Evolutionary conservation across 441 rosid species (phyloP).

Genomic region (Isatis lusitanica): DNA sequence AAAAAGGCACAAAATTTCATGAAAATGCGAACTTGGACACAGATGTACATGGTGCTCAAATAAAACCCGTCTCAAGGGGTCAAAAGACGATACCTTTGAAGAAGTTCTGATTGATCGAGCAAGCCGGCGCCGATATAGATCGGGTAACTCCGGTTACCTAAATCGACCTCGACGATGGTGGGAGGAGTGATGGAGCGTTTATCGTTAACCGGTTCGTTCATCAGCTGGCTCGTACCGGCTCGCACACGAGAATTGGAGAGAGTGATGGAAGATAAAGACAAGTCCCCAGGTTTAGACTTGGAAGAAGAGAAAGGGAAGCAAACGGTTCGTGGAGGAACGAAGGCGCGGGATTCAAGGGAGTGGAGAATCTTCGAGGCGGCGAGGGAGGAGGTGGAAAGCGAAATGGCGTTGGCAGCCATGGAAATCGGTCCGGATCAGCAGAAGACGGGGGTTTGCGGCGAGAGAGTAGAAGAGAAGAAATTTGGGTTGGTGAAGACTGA

Average conservation of each 20-base stretch:
- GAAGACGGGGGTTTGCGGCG: not conserved
- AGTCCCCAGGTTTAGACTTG: slow-evolving; percentile 33
- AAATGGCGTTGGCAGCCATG: slow-evolving; percentile 67
- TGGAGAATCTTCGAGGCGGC: slow-evolving; percentile 19
- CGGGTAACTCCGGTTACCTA: slow-evolving; percentile 90
- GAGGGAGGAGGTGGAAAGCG: slow-evolving; percentile 44
- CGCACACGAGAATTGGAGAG: slow-evolving; percentile 34
- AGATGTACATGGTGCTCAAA: not conserved
- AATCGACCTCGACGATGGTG: slow-evolving; percentile 80
- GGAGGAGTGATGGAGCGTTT: slow-evolving; percentile 50
- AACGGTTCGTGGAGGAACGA: slow-evolving; percentile 39
- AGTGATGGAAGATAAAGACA: slow-evolving; percentile 26
- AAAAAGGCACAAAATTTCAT: not conserved
- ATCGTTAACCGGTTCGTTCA: slow-evolving; percentile 53
- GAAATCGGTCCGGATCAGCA: slow-evolving; percentile 18
- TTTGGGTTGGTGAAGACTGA: slow-evolving; percentile 20
- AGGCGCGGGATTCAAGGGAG: slow-evolving; percentile 35
- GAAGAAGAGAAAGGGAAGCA: slow-evolving; percentile 10
- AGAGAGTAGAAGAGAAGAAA: not conserved
- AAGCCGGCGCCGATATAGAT: slow-evolving; percentile 89
- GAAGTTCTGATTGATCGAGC: slow-evolving; percentile 76
- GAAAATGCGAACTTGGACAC: not conserved
- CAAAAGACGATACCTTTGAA: slow-evolving; percentile 59
- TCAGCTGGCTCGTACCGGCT: slow-evolving; percentile 58
- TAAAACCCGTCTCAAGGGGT: not conserved